Conservation (phyloP, 2,329 filamentous ascomycete genomes). For the Claviceps purpurea region DNA sequence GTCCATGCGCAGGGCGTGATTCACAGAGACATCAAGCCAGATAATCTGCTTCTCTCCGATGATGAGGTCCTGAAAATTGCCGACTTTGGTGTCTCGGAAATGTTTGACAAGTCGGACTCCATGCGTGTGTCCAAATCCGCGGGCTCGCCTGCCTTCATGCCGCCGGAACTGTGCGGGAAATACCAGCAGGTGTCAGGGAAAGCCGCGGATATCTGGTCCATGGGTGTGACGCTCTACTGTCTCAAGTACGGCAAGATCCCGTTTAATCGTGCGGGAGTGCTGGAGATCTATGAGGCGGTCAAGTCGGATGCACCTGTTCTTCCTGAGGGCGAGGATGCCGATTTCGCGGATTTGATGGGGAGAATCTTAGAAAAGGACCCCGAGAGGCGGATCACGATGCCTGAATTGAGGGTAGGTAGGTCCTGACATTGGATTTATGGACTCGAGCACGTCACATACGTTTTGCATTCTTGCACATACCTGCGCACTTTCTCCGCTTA, state of each 20-base stretch:
- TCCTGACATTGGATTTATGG: not conserved
- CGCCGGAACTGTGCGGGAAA: constrained; percentile 79
- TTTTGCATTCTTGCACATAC: not conserved
- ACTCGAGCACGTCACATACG: not conserved
- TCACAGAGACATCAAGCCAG: constrained; percentile 94
- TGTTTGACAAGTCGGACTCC: constrained; percentile 74
- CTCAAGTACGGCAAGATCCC: constrained; percentile 79
- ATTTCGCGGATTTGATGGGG: constrained; percentile 62
- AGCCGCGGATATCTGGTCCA: constrained; percentile 94
- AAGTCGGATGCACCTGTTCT: constrained; percentile 53
- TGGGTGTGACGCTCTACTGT: constrained; percentile 92
- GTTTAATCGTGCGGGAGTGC: constrained; percentile 63
- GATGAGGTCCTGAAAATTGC: constrained; percentile 95
- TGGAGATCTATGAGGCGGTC: constrained; percentile 86
- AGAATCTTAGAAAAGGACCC: constrained; percentile 77
- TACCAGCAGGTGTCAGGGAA: constrained; percentile 81
- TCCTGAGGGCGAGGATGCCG: constrained; percentile 47
- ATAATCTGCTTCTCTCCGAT: constrained; percentile 80
- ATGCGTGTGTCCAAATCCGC: constrained; percentile 92
- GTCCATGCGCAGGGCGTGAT: constrained; percentile 91
- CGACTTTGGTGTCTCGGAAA: constrained; percentile 98
- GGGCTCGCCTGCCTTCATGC: constrained; percentile 86
- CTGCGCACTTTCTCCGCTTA: no score
- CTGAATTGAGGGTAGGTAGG: constrained; percentile 58
- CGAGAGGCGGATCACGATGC: constrained; percentile 68